Evolutionary conservation across 768 basidiomycete genomes (phyloP).

Genomic region (Mycena capillaripes): DNA sequence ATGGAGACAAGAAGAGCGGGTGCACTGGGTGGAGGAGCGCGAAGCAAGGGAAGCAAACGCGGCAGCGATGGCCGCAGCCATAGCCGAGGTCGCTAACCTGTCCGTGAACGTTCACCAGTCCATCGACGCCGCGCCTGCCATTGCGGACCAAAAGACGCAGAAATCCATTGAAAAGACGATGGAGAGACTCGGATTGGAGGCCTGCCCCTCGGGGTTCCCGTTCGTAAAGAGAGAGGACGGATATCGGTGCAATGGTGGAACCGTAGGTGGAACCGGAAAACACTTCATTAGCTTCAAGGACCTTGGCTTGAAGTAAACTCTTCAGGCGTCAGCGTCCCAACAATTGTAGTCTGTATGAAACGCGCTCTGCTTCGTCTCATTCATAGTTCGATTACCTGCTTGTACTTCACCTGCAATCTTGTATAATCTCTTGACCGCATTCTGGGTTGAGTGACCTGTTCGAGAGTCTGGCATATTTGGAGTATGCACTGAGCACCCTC

Average conservation of each 20-base stretch:
- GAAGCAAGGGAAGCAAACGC: background rate
- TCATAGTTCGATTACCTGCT: too few relatives aligned
- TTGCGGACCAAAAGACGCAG: constrained; percentile 1
- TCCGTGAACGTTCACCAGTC: too few relatives aligned
- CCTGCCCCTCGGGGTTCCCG: constrained; percentile 6
- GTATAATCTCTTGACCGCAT: too few relatives aligned
- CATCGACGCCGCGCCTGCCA: background rate
- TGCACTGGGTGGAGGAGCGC: background rate
- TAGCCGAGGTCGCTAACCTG: too few relatives aligned
- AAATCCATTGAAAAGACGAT: constrained; percentile 10
- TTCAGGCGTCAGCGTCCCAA: too few relatives aligned
- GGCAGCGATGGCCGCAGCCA: background rate
- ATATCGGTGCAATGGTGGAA: constrained; percentile 18
- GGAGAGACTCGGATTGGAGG: background rate
- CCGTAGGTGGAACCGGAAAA: too few relatives aligned
- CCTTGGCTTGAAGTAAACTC: constrained; percentile 14
- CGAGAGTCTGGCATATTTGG: too few relatives aligned
- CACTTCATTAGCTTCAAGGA: constrained; percentile 14
- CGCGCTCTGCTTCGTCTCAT: too few relatives aligned
- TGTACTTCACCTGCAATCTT: too few relatives aligned
- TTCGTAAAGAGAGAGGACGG: background rate
- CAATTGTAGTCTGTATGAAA: too few relatives aligned
- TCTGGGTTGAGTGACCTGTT: too few relatives aligned
- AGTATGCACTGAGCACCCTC: too few relatives aligned
- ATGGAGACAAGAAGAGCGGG: background rate